These are phyloP conservation scores for Coleophoma crateriformis DNA, from an alignment of 2,329 filamentous ascomycete species.

Conservation along the genomic window DNA sequence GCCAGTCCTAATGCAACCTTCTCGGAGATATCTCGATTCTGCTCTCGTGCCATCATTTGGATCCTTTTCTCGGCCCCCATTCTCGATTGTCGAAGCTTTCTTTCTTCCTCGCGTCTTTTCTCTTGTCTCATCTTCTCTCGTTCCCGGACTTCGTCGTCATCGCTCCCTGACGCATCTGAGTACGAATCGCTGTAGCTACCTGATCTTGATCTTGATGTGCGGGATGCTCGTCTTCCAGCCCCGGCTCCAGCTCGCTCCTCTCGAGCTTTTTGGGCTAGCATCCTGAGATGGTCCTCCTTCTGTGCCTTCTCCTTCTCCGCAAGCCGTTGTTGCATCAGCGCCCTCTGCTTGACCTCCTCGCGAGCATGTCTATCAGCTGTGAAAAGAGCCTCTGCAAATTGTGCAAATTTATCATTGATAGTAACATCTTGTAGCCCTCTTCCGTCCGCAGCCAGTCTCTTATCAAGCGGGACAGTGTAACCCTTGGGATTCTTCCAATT, in stretches of 20 bases:
- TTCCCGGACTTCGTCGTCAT: constrained; percentile 62
- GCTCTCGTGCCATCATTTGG: constrained; percentile 89
- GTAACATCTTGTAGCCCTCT: constrained; percentile 86
- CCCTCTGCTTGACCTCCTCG: constrained; percentile 89
- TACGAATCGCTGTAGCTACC: constrained; percentile 48
- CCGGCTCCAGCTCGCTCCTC: constrained; percentile 64
- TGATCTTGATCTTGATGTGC: constrained; percentile 32
- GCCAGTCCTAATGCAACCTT: constrained; percentile 92
- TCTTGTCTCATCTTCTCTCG: constrained; percentile 75
- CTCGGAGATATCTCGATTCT: constrained; percentile 94
- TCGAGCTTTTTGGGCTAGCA: constrained; percentile 84
- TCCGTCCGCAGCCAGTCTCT: constrained; percentile 89
- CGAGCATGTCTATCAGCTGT: constrained; percentile 92
- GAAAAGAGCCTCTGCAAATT: constrained; percentile 90
- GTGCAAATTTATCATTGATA: constrained; percentile 98
- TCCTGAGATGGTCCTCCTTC: constrained; percentile 87
- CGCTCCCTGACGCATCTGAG: constrained; percentile 30
- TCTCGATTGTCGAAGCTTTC: constrained; percentile 84
- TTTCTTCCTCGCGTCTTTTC: constrained; percentile 74
- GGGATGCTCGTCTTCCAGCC: constrained; percentile 36
- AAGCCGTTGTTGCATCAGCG: constrained; percentile 90
- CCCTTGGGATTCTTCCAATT: constrained; percentile 99
- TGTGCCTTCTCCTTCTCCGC: constrained; percentile 94
- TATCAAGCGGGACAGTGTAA: constrained; percentile 93
- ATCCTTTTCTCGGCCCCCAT: constrained; percentile 93